phyloP scores from a whole-genome alignment of 208 protist genomes.

The Trypanosoma grayi region DNA sequence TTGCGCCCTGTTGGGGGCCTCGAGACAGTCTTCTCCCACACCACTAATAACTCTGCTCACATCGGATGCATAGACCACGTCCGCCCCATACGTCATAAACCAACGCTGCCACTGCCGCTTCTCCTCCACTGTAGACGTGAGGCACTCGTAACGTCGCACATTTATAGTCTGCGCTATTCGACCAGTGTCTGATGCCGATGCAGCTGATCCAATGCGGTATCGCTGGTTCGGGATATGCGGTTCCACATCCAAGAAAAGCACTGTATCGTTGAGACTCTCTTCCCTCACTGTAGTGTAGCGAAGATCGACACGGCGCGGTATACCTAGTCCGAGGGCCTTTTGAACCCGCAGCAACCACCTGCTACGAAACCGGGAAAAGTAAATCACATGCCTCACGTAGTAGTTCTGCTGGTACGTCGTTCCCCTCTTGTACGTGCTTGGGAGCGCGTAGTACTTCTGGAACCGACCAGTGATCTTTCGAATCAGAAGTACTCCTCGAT shows the following conservation, averaged over 20 bases:
- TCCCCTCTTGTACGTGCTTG: not conserved
- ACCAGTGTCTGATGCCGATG: no score
- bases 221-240: not conserved
- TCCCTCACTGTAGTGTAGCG: conserved; percentile 3
- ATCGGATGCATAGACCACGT: not conserved
- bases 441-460: not conserved
- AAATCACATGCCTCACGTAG: conserved; percentile 1
- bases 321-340: not conserved
- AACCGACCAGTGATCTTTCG: not conserved
- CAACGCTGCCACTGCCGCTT: conserved; percentile 16
- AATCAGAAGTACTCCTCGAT: not conserved
- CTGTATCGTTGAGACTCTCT: not conserved
- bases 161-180: not conserved
- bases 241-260: conserved; percentile 6
- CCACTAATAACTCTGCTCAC: no score
- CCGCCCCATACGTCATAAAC: conserved; percentile 2
- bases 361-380: conserved; percentile 7
- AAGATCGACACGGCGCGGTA: conserved; percentile 4
- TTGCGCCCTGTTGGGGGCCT: no score
- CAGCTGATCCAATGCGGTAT: not conserved
- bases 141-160: conserved; percentile 5
- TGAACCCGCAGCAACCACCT: not conserved
- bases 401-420: not conserved
- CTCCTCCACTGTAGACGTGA: not conserved
- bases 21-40: no score